Conservation (phyloP, 2,329 filamentous ascomycete species). For the Scedosporium minutisporum region DNA sequence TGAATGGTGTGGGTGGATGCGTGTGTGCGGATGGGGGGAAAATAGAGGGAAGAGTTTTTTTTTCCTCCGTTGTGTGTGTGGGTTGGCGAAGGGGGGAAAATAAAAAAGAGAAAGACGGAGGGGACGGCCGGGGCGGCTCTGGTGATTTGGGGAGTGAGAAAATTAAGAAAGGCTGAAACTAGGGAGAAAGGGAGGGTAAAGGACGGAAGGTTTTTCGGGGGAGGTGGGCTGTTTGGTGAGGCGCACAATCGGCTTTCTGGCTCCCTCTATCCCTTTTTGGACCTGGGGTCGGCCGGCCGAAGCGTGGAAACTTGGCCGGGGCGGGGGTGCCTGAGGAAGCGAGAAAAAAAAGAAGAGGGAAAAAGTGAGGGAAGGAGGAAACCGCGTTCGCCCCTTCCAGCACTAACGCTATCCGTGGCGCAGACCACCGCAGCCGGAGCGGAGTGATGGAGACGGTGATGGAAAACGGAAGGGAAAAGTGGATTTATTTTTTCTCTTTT, state of each 20-base stretch:
- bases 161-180: conserved; percentile 5
- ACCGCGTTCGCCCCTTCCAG: background rate
- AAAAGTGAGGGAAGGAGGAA: background rate
- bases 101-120: background rate
- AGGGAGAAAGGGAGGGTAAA: background rate
- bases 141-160: background rate
- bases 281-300: conserved; percentile 6
- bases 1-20: background rate
- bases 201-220: conserved; percentile 6
- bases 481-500: background rate
- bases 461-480: background rate
- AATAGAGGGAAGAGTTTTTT: background rate
- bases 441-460: background rate
- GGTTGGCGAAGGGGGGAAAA: background rate
- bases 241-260: conserved; percentile 5
- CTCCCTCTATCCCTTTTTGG: conserved; percentile 2
- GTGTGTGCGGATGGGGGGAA: background rate
- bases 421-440: background rate
- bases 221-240: conserved; percentile 2
- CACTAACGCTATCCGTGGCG: background rate
- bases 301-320: background rate
- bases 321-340: conserved; percentile 2
- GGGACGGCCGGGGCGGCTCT: background rate
- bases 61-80: background rate
- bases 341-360: background rate